Conservation (phyloP, 2,329 filamentous ascomycete genomes). For the Cercospora berteroae region DNA sequence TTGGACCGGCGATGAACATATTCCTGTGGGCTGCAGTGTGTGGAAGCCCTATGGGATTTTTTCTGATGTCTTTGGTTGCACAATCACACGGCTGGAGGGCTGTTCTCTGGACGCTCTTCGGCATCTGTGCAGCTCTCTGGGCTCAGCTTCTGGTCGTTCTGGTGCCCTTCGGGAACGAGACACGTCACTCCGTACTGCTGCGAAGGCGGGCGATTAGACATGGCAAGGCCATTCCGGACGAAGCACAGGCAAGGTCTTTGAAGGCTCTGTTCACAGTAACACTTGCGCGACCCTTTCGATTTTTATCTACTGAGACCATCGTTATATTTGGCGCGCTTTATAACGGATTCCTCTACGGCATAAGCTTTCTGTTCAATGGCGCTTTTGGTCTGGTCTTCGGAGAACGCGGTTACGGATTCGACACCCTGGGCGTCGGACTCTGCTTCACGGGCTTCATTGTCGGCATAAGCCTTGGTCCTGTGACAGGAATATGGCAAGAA, state of each 20-base stretch:
- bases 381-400: slow-evolving; percentile 53
- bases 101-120: slow-evolving; percentile 50
- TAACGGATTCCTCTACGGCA: slow-evolving; percentile 51
- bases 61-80: slow-evolving; percentile 48
- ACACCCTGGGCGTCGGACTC: slow-evolving; percentile 23
- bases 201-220: slow-evolving; percentile 28
- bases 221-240: slow-evolving; percentile 39
- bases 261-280: slow-evolving; percentile 45
- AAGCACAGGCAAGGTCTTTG: slow-evolving; percentile 41
- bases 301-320: slow-evolving; percentile 49
- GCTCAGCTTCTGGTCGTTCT: slow-evolving; percentile 43
- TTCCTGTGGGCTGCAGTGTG: slow-evolving; percentile 51
- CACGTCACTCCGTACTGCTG: slow-evolving; percentile 48
- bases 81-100: slow-evolving; percentile 45
- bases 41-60: slow-evolving; percentile 48
- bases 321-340: slow-evolving; percentile 50
- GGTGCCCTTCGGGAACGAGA: slow-evolving; percentile 42
- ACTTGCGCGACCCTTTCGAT: slow-evolving; percentile 49
- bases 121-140: slow-evolving; percentile 47
- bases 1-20: slow-evolving; percentile 43
- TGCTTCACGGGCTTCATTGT: slow-evolving; percentile 38
- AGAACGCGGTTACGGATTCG: slow-evolving; percentile 39
- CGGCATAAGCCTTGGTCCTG: slow-evolving; percentile 45
- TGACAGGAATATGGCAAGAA: slow-evolving; percentile 49
- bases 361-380: slow-evolving; percentile 52